Evolutionary conservation across 257 asterid species (phyloP), one percentile per base, ranked within the genome.

Genomic region (Rehmannia glutinosa): DNA sequence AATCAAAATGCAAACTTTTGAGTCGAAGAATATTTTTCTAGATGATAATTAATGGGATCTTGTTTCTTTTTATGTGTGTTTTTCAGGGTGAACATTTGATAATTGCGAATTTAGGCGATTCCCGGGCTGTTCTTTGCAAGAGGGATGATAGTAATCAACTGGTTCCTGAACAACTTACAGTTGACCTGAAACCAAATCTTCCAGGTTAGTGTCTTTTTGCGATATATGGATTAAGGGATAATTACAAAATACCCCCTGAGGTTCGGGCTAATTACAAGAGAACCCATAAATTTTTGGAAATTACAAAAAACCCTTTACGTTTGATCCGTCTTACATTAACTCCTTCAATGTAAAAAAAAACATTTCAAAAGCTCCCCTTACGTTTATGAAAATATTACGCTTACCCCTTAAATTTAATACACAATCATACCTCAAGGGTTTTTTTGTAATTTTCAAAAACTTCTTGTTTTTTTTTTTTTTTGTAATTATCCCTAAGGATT

Each of bases 181-280:
- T 87, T 43, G 98, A 92, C 75, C 81, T 92, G 56, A 92, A 92
- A 73, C 98, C 96, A 8, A 85, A 88, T 58, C 84, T 91, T 66
- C 93, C 91, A 58, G 61, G 97, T 91, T 42, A 0, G 62, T 55
- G 62, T 27, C 24, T 28, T 27, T 15, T 8, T 0, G 43, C 6
- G 43, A 28, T 9, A 38, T 38, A 38, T 32, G 38, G n/a, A n/a
- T n/a, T 32, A 38, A 2, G 10, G 10, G 43, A 6, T 38, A 6
- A 38, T 38, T 38, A 11, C 6, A 38, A 38, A 6, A 6, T 6
- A 11, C 3, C 2, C 43, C 43, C 43, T 11, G 3, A 11, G 2
- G 2, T 38, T 38, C 2, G 2, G 6, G 3, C 43, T 0, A 38
- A 9, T 38, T 3, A 11, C 13, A 3, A 38, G 6, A 38, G 6